These are phyloP conservation scores for Penicillium coprophilum DNA, from an alignment of 495 filamentous ascomycete genomes.

Conservation along the genomic window DNA sequence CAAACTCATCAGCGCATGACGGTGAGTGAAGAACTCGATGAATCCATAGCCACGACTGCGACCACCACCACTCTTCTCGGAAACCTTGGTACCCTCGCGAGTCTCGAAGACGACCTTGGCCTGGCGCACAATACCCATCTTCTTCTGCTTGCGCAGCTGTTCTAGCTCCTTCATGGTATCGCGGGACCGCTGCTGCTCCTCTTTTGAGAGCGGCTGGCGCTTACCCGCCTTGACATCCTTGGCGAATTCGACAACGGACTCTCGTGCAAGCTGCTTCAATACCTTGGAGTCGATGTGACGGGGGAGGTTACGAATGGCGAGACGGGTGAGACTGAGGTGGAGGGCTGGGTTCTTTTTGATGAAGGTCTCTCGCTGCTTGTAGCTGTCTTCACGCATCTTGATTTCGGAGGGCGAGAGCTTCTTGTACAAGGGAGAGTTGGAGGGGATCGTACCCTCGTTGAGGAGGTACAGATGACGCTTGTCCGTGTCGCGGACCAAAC, in stretches of 20 bases:
- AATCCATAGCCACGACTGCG: conserved; percentile 93
- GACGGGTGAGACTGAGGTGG: conserved; percentile 84
- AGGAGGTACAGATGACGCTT: conserved; percentile 91
- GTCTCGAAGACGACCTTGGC: conserved; percentile 94
- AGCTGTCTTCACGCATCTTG: conserved; percentile 82
- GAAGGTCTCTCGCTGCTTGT: conserved; percentile 82
- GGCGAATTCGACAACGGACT: conserved; percentile 91
- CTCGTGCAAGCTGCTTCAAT: conserved; percentile 84
- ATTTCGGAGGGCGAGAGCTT: conserved; percentile 76
- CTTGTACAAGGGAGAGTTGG: conserved; percentile 69
- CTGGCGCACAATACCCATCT: conserved; percentile 92
- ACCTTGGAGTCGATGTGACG: conserved; percentile 80
- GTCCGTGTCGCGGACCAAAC: conserved; percentile 74
- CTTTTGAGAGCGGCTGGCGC: conserved; percentile 77
- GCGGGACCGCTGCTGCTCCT: conserved; percentile 76
- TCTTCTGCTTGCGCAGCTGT: conserved; percentile 69
- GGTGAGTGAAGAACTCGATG: conserved; percentile 92
- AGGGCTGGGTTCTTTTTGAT: conserved; percentile 88
- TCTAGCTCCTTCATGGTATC: conserved; percentile 80
- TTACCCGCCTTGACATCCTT: conserved; percentile 75
- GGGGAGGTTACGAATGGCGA: conserved; percentile 93
- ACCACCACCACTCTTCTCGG: conserved; percentile 69
- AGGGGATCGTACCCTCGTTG: conserved; percentile 76
- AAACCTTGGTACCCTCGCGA: conserved; percentile 73
- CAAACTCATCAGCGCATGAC: conserved; percentile 92